Conservation (phyloP, 192 early-diverging fungal species). For the Rhizoclosmatium sp. region DNA sequence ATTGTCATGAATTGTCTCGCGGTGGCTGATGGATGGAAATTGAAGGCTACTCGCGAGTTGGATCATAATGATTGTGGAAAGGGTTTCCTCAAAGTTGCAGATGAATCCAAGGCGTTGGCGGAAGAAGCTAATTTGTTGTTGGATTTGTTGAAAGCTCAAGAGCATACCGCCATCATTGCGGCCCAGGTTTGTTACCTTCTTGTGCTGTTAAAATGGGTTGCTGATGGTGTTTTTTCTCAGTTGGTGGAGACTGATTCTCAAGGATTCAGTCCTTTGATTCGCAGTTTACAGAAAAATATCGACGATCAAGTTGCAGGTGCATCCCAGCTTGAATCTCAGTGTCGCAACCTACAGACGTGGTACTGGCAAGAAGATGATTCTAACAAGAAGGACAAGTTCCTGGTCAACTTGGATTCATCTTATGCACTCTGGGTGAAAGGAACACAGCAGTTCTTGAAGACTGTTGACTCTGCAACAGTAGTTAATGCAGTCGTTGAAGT, state of each 20-base stretch:
- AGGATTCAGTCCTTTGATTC: conserved; percentile 43
- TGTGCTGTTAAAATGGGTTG: neutral
- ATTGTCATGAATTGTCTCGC: neutral
- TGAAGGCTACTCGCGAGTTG: neutral
- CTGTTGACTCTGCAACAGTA: neutral
- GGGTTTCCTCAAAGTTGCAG: neutral
- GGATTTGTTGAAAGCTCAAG: neutral
- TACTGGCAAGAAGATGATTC: conserved; percentile 7
- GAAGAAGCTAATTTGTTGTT: neutral
- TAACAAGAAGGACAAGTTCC: neutral
- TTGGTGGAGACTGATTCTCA: conserved; percentile 7
- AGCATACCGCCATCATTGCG: neutral
- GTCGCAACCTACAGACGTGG: neutral
- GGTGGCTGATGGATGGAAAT: neutral
- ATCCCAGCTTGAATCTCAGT: neutral
- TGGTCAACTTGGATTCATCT: conserved; percentile 12
- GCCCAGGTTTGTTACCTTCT: conserved; percentile 25
- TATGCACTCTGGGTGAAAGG: neutral
- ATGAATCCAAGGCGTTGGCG: neutral
- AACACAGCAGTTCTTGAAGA: neutral
- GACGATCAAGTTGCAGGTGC: neutral
- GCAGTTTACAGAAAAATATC: conserved; percentile 26
- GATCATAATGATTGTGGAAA: neutral
- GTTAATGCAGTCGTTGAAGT: conserved; percentile 6
- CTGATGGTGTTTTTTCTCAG: neutral